Evolutionary conservation across 1,139 yeast species (phyloP), one percentile per base, ranked within the genome.

Genomic region (Hanseniaspora gamundiae): DNA sequence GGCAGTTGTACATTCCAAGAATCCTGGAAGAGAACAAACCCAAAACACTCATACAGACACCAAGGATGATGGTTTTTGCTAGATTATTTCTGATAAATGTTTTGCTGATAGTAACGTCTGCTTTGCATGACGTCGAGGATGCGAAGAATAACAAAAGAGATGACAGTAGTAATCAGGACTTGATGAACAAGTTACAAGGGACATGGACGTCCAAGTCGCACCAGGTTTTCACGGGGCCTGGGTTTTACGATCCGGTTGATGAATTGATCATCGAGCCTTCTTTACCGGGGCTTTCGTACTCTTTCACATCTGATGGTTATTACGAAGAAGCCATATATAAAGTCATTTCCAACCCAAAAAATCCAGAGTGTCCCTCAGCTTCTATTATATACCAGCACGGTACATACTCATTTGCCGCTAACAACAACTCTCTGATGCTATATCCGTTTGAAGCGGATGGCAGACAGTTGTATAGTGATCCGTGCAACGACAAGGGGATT

Each of bases 151-250:
- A 5, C 20, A n/a, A 13, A 19, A 22, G 21, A 4, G 22, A 19
- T 8, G 31, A 24, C 17, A 38, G 13, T 3, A 14, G 36, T 7
- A 42, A 44, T 13, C 44, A 44, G 35, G 44, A 41, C 1, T 33
- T 44, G 24, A 44, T 44, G 42, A 39, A 44, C 22, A 31, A 41
- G 17, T 33, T 44, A 22, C 42, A 28, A 17, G 98, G 98, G n/a
- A 91, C 98, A 0, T 91, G 98, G 98, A 64, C 88, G 1, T 81
- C 96, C 16, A 91, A 91, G 62, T 80, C 96, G 19, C 85, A 84
- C 61, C 78, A 94, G 7, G 98, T 93, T 9, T 81, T 91, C 67
- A 91, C 98, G 0, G 98, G 98, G 0, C 95, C 98, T 0, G 95
- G 91, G 3, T 91, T 91, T 58, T 91, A 78, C 60, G 97, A 91